Percentiles rank a stretch among this genome's conserved stretches.
These are phyloP conservation scores for Lasiosphaeria ovina DNA, from an alignment of 495 filamentous ascomycete genomes.

Conservation along the genomic window DNA sequence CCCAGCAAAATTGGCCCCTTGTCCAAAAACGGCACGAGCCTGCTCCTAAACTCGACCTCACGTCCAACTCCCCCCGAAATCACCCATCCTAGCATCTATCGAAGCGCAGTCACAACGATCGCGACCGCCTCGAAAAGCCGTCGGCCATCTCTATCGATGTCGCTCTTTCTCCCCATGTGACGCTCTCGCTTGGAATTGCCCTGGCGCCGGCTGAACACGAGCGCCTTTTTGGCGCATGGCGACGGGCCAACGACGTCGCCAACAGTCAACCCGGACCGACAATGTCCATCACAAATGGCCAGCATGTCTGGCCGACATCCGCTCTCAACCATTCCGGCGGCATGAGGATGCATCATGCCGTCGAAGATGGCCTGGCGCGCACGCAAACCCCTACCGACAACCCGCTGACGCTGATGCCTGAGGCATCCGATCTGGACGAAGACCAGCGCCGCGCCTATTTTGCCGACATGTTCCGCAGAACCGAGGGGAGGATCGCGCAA, in stretches of 20 bases:
- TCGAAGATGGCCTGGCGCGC: constrained; percentile 39
- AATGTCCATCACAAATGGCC: constrained; percentile 53
- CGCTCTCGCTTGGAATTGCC: constrained; percentile 36
- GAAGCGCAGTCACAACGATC: constrained; percentile 37
- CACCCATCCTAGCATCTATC: constrained; percentile 41
- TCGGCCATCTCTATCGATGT: constrained; percentile 40
- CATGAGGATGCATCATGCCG: constrained; percentile 27
- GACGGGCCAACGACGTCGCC: constrained; percentile 33
- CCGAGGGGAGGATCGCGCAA: constrained; percentile 50
- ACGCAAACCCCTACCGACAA: constrained; percentile 39
- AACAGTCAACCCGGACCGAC: constrained; percentile 36
- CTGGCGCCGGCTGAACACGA: constrained; percentile 45
- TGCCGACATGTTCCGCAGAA: constrained; percentile 40
- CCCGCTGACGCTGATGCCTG: constrained; percentile 44
- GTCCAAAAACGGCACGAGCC: constrained; percentile 35
- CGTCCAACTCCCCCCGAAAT: constrained; percentile 41
- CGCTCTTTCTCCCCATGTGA: constrained; percentile 40
- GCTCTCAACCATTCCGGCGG: constrained; percentile 34
- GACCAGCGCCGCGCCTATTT: constrained; percentile 46
- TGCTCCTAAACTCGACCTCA: constrained; percentile 48
- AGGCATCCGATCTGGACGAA: constrained; percentile 51
- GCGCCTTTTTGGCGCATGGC: constrained; percentile 50
- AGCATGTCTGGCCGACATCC: constrained; percentile 46
- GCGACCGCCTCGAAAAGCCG: constrained; percentile 28
- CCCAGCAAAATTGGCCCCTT: constrained; percentile 26